phyloP scores from a whole-genome alignment of 495 filamentous ascomycete species.

The Neurospora pannonica region DNA sequence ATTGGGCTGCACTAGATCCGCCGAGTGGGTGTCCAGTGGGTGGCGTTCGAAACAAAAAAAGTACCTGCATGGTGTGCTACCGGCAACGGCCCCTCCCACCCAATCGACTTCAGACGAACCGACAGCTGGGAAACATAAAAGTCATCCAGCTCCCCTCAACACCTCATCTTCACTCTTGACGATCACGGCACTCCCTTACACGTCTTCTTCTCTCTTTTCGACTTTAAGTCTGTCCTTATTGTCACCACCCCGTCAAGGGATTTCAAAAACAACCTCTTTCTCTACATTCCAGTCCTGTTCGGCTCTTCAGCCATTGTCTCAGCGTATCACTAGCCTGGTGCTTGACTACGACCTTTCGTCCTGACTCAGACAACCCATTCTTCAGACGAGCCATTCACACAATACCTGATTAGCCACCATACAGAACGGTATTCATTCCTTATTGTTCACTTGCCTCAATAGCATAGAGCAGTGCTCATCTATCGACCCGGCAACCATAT shows the following conservation, averaged over 20 bases:
- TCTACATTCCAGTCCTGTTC: background rate
- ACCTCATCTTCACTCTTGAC: background rate
- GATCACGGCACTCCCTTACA: background rate
- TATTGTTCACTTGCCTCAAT: background rate
- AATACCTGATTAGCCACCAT: background rate
- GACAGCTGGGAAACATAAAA: background rate
- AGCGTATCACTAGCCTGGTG: background rate
- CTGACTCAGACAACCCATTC: background rate
- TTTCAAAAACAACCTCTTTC: background rate
- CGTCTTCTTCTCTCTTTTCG: background rate
- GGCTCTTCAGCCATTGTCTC: background rate
- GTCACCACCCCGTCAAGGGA: background rate
- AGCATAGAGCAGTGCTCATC: background rate
- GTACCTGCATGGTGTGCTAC: background rate
- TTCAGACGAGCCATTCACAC: background rate
- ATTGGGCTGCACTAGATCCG: background rate
- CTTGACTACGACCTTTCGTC: background rate
- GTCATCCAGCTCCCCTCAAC: background rate
- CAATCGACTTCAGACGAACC: background rate
- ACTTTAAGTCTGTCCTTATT: background rate
- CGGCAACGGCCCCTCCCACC: background rate
- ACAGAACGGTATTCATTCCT: background rate
- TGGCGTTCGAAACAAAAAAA: background rate
- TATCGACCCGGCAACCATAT: background rate
- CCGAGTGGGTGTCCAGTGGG: background rate